Percentiles rank a stretch among this genome's conserved stretches.
Evolutionary conservation across 495 filamentous ascomycete genomes (phyloP).

Genomic region (Penicillium parvum): DNA sequence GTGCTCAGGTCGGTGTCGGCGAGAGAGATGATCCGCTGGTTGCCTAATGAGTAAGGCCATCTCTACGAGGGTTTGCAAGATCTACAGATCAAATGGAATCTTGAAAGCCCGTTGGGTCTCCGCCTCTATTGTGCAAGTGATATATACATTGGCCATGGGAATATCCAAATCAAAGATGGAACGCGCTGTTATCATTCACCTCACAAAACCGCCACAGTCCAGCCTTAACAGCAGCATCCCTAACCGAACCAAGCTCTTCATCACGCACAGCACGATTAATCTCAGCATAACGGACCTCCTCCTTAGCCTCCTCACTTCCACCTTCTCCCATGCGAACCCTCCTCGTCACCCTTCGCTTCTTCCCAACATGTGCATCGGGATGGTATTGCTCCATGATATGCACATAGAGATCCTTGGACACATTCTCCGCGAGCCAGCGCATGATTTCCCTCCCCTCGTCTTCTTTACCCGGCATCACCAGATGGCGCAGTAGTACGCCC

Average conservation of each 20-base stretch:
- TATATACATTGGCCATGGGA: neutral
- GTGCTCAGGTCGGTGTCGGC: no score
- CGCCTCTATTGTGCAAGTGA: neutral
- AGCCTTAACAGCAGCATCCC: constrained; percentile 59
- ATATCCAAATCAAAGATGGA: constrained; percentile 50
- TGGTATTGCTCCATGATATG: constrained; percentile 78
- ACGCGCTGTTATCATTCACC: constrained; percentile 62
- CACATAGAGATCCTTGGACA: constrained; percentile 65
- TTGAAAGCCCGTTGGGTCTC: no score
- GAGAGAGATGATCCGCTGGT: no score
- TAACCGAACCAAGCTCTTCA: constrained; percentile 57
- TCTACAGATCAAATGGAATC: no score
- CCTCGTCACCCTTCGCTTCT: constrained; percentile 39
- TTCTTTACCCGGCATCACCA: constrained; percentile 74
- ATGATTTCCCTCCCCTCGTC: constrained; percentile 65
- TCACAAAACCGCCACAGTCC: constrained; percentile 75
- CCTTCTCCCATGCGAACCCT: constrained; percentile 9
- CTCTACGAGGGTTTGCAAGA: no score
- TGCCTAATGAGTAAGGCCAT: no score
- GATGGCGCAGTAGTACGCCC: constrained; percentile 65
- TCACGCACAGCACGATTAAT: constrained; percentile 66
- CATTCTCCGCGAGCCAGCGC: constrained; percentile 60
- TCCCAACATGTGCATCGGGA: constrained; percentile 71
- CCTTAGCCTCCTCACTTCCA: constrained; percentile 8
- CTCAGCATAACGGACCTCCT: constrained; percentile 63